phyloP scores from a whole-genome alignment of 495 filamentous ascomycete species.

The Aspergillus nidulans region DNA sequence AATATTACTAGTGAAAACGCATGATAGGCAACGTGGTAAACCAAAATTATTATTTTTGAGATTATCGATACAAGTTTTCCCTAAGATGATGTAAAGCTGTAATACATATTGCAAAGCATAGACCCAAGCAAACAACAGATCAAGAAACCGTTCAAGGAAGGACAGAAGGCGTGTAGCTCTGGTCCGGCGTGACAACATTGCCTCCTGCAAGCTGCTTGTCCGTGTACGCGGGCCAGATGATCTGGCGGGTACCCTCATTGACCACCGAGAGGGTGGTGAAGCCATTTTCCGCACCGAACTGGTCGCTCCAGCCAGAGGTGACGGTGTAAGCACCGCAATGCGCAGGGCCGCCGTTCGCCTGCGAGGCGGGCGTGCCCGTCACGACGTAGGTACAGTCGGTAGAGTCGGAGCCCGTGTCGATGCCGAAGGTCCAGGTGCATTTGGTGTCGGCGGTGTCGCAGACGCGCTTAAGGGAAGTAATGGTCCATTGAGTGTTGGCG shows the following conservation, averaged over 20 bases:
- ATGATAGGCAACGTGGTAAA: too few relatives aligned
- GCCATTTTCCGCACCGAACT: background rate
- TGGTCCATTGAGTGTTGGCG: background rate
- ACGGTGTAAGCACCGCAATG: background rate
- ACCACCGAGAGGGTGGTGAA: conserved; percentile 1
- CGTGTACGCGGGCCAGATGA: conserved; percentile 1
- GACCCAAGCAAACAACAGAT: too few relatives aligned
- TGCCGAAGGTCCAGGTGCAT: conserved; percentile 8
- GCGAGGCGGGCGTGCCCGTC: background rate
- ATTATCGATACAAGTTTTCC: too few relatives aligned
- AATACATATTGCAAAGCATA: too few relatives aligned
- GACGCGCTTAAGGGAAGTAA: background rate
- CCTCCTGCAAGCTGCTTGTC: background rate
- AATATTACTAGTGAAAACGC: too few relatives aligned
- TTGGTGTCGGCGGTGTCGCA: conserved; percentile 1
- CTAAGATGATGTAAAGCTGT: too few relatives aligned
- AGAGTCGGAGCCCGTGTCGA: background rate
- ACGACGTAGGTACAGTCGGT: conserved; percentile 2
- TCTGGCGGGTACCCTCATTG: background rate
- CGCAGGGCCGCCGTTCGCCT: background rate
- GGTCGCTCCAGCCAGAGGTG: conserved; percentile 5
- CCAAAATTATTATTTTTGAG: too few relatives aligned
- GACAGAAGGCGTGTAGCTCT: conserved; percentile 3
- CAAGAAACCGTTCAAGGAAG: too few relatives aligned
- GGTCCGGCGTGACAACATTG: background rate